Evolutionary conservation across 1,284 basidiomycete species (phyloP).

Genomic region (Anthracocystis panici-leucophaei): DNA sequence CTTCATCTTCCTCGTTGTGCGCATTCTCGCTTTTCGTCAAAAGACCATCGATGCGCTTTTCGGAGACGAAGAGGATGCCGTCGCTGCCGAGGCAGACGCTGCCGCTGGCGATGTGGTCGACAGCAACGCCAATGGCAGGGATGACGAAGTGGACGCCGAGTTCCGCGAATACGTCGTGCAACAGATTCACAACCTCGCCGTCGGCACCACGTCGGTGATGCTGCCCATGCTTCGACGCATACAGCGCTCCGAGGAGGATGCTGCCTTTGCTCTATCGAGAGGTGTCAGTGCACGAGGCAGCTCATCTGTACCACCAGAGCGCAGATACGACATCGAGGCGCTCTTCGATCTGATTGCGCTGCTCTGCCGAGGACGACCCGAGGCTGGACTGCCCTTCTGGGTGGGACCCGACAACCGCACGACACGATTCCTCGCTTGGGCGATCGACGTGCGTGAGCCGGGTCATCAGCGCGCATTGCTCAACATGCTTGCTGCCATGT

Average conservation of each 20-base stretch:
- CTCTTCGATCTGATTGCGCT: constrained; percentile 66
- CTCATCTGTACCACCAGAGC: constrained; percentile 57
- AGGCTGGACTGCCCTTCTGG: constrained; percentile 65
- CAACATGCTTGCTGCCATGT: constrained; percentile 66
- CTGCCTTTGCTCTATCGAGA: constrained; percentile 59
- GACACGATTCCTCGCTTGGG: constrained; percentile 67
- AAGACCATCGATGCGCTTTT: constrained; percentile 62
- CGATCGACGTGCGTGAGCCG: constrained; percentile 65
- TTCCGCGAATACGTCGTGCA: constrained; percentile 66
- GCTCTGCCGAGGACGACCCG: constrained; percentile 60
- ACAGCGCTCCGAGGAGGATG: constrained; percentile 67
- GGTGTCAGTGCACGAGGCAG: constrained; percentile 25
- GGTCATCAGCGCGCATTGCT: constrained; percentile 67
- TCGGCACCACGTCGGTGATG: constrained; percentile 54
- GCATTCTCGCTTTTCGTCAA: constrained; percentile 69
- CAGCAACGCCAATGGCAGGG: constrained; percentile 60
- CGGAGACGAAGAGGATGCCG: constrained; percentile 75
- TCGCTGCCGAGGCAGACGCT: constrained; percentile 53
- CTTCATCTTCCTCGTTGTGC: constrained; percentile 78
- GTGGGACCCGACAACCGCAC: constrained; percentile 71
- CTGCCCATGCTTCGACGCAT: constrained; percentile 65
- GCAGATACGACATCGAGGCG: constrained; percentile 68
- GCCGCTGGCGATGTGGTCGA: constrained; percentile 55
- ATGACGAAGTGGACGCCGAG: constrained; percentile 68
- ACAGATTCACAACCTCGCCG: constrained; percentile 61